A percentile compares a stretch with the other conserved stretches of the same genome.
These are phyloP conservation scores for Boletus reticuloceps DNA, from an alignment of 768 basidiomycete species.

Conservation along the genomic window DNA sequence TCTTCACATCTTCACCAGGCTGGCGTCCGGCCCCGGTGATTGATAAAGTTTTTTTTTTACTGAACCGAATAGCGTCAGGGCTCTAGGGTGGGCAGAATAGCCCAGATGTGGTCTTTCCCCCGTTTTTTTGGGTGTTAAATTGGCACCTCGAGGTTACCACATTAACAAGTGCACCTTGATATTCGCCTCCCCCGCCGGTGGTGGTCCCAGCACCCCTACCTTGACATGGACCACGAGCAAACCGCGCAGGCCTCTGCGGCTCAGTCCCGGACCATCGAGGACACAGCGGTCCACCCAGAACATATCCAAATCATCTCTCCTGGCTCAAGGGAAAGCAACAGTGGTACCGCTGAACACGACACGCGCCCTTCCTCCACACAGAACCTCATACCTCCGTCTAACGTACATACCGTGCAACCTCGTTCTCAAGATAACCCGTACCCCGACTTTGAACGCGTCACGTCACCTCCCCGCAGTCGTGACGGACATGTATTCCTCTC, in stretches of 20 bases:
- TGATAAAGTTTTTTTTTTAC: too few species aligned
- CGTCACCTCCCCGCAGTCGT: constrained; percentile 8
- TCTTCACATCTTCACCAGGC: too few species aligned
- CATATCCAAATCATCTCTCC: neutral
- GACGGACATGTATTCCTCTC: constrained; percentile 11
- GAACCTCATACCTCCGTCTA: too few species aligned
- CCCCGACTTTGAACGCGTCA: constrained; percentile 1
- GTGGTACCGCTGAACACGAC: neutral
- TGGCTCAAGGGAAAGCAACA: neutral
- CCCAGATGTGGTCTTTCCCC: too few species aligned
- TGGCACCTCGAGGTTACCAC: constrained; percentile 1
- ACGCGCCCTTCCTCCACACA: constrained; percentile 1
- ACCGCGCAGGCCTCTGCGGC: neutral
- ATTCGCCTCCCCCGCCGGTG: neutral
- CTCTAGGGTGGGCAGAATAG: too few species aligned
- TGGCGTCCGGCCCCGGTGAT: too few species aligned
- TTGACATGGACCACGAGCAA: constrained; percentile 16
- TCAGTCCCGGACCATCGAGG: neutral
- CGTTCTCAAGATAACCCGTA: constrained; percentile 4
- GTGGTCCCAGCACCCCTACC: neutral
- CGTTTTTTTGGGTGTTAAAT: too few species aligned
- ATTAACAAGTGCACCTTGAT: neutral
- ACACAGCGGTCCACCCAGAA: neutral
- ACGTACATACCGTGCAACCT: too few species aligned
- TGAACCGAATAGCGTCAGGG: neutral